Base-by-base conservation (phyloP, 2,329 filamentous ascomycete genomes). In the Penicillium sp. region DNA sequence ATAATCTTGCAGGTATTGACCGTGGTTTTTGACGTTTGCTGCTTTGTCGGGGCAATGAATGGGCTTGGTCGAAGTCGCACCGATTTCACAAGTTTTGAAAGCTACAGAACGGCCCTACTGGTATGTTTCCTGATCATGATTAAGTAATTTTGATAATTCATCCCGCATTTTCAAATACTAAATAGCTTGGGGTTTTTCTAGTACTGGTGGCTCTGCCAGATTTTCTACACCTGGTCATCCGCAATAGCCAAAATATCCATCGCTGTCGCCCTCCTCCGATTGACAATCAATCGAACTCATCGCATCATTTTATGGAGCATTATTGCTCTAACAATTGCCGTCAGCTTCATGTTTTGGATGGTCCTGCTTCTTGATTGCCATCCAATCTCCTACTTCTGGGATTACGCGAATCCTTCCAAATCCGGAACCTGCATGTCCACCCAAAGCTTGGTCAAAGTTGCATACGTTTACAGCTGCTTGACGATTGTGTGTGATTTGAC, bases 381-480 rank as follows among this genome's bases (percentile, higher is more conserved):
- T 19, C 81, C 82, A 51, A 73, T 82, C n/a, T 72, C 71, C 16
- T 79, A 77, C 30, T 84, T 83, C 68, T 85, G 82, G 83, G 71
- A 73, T 19, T 63, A 43, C 10, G 48, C 52, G 7, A 43, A 59
- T 28, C 52, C 25, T n/a, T 59, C 77, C 0, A 68, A 70, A 4
- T 71, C 76, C 4, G 73, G 71, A 22, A 75, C 73, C 26, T 83
- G 81, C 61, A 62, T 82, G 37, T 61, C 70, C 26, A 69, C 71
- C 10, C 16, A 53, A 13, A 33, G 52, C 14, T 7, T 62, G 30
- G 22, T 60, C 16, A 26, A 26, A 19, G 55, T 65, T 28, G 83
- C 80, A 6, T 84, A 84, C 58, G 69, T 83, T 2, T 84, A 85
- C 71, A 84, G 82, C 62, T 78, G 74, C 1, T 78, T 79, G 19